Base-by-base conservation (phyloP, 192 early-diverging fungal genomes). In the Coemansia sp. region DNA sequence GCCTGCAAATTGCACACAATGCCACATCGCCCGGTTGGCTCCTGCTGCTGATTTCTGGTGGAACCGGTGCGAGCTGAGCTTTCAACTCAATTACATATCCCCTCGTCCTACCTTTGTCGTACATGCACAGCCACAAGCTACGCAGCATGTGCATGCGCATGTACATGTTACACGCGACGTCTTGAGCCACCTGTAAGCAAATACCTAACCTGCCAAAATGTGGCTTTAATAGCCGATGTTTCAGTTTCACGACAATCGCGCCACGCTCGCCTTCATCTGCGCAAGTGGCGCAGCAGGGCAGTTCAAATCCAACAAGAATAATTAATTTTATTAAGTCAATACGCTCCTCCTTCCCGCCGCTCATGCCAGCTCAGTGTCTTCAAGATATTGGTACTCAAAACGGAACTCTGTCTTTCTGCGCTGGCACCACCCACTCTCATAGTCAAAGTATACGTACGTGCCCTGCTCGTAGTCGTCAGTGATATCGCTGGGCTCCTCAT, bases 391-490 rank as follows among this genome's bases (percentile, higher is more conserved):
- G 88, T 96, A 96, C 76, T 94, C 93, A 74, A 96, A 95, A 64
- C 93, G 89, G 79, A 99, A 99, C 66, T 98, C 95, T n/a, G 87
- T 85, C 87, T 97, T 97, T 76, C 95, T 97, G 53, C 94, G 87
- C 74, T 98, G 95, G 69, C 94, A 94, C 97, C 97, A 99, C 23
- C 91, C 91, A 17, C 91, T 93, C 76, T 99, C 96, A 68, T 94
- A 98, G 77, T 99, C 97, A 88, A 99, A 99, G 82, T 98, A 99
- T 37, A 98, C 89, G 72, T 99, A 99, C 23, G 97, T 96, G 26
- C 97, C 97, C 75, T 94, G 92, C 80, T 99, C 97, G 85, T 93
- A 99, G 70, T 96, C 93, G 68, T 97, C 96, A 17, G 94, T 99
- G 55, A 97, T 96, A 13, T 89, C 88, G 76, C 91, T 92, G 46